Percentiles rank a stretch among this genome's conserved stretches.
phyloP scores from a whole-genome alignment of 2,329 filamentous ascomycete genomes.

The Xenosphaeropsis pyriputrescens region DNA sequence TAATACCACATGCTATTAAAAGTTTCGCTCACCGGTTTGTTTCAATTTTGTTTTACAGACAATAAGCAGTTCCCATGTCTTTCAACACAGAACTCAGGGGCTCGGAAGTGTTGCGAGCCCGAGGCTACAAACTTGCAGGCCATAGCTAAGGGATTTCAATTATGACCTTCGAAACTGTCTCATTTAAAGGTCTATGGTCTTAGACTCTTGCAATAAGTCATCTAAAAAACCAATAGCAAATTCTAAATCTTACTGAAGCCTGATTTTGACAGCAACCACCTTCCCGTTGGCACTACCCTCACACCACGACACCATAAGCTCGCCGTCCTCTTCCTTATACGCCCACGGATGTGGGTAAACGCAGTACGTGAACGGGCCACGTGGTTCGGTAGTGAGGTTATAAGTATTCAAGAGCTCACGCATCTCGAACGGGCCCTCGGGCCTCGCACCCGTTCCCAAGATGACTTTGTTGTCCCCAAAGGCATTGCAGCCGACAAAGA shows the following conservation, averaged over 20 bases:
- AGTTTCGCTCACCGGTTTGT: no score
- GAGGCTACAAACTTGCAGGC: no score
- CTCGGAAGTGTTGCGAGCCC: no score
- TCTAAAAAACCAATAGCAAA: no score
- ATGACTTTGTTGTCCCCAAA: slow-evolving; percentile 6
- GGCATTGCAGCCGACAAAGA: slow-evolving; percentile 7
- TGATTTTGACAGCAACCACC: slow-evolving; percentile 5
- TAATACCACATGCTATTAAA: no score
- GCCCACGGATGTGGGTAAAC: slow-evolving; percentile 12
- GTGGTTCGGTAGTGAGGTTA: background rate
- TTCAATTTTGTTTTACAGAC: no score
- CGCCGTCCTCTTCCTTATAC: slow-evolving; percentile 4
- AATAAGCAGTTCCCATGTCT: no score
- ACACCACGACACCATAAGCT: slow-evolving; percentile 10
- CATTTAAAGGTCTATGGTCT: no score
- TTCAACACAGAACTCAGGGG: no score
- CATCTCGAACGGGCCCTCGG: slow-evolving; percentile 7
- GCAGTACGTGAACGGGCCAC: slow-evolving; percentile 5
- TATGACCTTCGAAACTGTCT: no score
- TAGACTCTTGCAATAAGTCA: no score
- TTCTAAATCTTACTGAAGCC: slow-evolving; percentile 1
- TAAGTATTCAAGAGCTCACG: background rate
- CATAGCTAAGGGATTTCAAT: no score
- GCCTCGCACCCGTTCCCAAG: slow-evolving; percentile 6
- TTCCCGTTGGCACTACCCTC: slow-evolving; percentile 8